These are phyloP conservation scores for Leishmania aethiopica DNA, from an alignment of 208 protist genomes.

Conservation along the genomic window DNA sequence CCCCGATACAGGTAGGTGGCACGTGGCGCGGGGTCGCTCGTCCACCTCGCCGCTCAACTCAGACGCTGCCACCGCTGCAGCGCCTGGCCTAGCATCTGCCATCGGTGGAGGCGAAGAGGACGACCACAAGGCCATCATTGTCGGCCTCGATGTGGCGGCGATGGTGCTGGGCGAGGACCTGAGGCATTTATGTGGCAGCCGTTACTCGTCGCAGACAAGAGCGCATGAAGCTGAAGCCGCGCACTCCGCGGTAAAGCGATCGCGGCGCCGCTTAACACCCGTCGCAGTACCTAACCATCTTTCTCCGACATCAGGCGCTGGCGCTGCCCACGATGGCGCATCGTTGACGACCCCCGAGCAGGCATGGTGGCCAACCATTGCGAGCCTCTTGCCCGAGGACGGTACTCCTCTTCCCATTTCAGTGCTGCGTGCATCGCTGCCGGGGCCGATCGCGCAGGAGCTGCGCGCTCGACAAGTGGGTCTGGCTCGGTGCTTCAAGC, in stretches of 20 bases:
- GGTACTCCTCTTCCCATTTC: constrained; percentile 30
- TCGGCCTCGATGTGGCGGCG: constrained; percentile 19
- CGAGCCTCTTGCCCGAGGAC: constrained; percentile 18
- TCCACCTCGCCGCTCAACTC: not conserved
- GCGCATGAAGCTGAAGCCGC: not conserved
- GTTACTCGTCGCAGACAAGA: not conserved
- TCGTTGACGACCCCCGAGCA: not conserved
- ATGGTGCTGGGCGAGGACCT: constrained; percentile 31
- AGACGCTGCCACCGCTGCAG: not conserved
- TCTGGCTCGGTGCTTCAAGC: constrained; percentile 50
- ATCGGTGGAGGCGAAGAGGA: not conserved
- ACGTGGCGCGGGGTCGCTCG: constrained; percentile 16
- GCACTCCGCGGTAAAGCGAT: not conserved
- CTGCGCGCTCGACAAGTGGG: constrained; percentile 29
- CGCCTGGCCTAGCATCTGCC: too few relatives aligned
- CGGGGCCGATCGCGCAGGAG: constrained; percentile 18
- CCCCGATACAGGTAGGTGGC: constrained; percentile 40
- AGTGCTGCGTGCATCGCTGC: constrained; percentile 32
- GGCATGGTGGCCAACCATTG: constrained; percentile 16
- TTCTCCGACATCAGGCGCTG: not conserved
- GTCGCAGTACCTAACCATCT: not conserved
- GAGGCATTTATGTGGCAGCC: not conserved
- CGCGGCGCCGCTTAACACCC: not conserved
- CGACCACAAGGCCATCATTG: not conserved
- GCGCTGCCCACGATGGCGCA: not conserved